Conservation (phyloP, 371 early-diverging fungal genomes). For the Mortierella sp. region DNA sequence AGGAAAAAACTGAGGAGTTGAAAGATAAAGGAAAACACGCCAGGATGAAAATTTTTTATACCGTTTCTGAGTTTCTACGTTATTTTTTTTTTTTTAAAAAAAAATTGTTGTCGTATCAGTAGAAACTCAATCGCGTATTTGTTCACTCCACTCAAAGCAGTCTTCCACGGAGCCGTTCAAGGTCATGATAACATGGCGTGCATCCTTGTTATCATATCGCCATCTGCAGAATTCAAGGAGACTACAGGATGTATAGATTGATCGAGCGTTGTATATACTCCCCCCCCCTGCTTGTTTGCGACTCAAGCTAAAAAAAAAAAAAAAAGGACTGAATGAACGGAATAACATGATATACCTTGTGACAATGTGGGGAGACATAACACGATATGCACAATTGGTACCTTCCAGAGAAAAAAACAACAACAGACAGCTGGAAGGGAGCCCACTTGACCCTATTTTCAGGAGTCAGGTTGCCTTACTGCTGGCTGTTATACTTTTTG, state of each 20-base stretch:
- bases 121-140: too few relatives aligned
- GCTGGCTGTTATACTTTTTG: constrained; percentile 9
- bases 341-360: constrained; percentile 18
- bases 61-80: background rate
- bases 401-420: constrained; percentile 17
- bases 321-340: background rate
- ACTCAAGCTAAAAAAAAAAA: background rate
- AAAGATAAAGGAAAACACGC: background rate
- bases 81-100: background rate
- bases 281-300: constrained; percentile 17
- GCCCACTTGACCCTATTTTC: constrained; percentile 23
- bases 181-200: background rate
- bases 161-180: background rate
- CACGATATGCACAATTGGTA: background rate
- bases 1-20: background rate
- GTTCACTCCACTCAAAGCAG: too few relatives aligned
- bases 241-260: background rate
- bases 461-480: constrained; percentile 12
- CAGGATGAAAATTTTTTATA: constrained; percentile 5
- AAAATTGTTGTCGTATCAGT: background rate
- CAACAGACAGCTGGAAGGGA: background rate
- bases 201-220: background rate
- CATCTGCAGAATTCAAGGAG: background rate
- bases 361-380: background rate
- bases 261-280: background rate